Conservation (phyloP, 2,329 filamentous ascomycete species). For the Teratosphaeria nubilosa region DNA sequence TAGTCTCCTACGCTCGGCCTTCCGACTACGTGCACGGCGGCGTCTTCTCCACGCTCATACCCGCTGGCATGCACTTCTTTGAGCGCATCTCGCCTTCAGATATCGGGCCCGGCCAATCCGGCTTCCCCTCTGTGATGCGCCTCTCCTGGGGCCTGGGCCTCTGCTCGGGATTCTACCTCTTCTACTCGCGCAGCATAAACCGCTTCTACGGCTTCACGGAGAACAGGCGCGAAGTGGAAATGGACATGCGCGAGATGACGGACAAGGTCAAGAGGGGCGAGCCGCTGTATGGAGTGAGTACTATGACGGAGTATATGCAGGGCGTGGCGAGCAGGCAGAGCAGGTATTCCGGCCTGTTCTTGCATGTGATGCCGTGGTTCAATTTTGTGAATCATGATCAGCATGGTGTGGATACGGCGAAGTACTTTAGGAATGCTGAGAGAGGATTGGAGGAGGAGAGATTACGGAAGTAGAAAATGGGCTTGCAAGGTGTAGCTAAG, state of each 20-base stretch:
- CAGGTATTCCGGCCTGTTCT: conserved; percentile 75
- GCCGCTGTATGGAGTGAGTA: conserved; percentile 74
- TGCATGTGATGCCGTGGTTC: conserved; percentile 86
- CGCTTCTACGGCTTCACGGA: conserved; percentile 94
- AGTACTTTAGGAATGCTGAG: conserved; percentile 96
- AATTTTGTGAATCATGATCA: conserved; percentile 96
- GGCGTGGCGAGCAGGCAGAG: conserved; percentile 88
- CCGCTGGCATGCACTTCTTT: conserved; percentile 64
- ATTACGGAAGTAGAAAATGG: conserved; percentile 13
- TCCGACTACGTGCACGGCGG: conserved; percentile 71
- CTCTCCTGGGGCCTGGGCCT: conserved; percentile 62
- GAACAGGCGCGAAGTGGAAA: conserved; percentile 80
- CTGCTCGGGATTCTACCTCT: conserved; percentile 69
- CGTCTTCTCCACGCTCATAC: conserved; percentile 59
- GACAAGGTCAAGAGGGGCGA: conserved; percentile 87
- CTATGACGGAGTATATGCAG: conserved; percentile 78
- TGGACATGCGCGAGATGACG: conserved; percentile 99
- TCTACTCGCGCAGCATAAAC: conserved; percentile 72
- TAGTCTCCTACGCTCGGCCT: conserved; percentile 73
- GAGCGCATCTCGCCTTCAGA: conserved; percentile 79
- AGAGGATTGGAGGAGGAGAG: conserved; percentile 77
- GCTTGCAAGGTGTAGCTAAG: background rate
- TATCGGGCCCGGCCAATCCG: conserved; percentile 57
- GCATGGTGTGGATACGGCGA: conserved; percentile 95
- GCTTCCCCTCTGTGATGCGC: conserved; percentile 75